Evolutionary conservation across 2,329 filamentous ascomycete genomes (phyloP).

Genomic region (Colletotrichum lentis): DNA sequence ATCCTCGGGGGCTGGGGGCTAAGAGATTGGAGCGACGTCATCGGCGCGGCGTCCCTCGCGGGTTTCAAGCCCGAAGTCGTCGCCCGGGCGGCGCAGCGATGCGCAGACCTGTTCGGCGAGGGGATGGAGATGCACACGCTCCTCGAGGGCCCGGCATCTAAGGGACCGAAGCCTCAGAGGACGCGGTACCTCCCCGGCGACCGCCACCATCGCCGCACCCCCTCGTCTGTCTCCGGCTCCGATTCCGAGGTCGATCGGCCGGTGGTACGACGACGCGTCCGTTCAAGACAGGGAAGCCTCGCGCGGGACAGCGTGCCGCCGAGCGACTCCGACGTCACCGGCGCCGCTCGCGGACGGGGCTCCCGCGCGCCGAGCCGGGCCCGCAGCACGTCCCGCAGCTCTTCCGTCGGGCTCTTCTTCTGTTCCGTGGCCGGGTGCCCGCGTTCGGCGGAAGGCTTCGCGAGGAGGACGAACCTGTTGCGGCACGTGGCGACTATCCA

Average conservation of each 20-base stretch:
- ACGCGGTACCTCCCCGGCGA: conserved; percentile 13
- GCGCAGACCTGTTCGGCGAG: conserved; percentile 77
- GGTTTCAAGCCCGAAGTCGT: conserved; percentile 74
- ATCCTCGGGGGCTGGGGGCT: conserved; percentile 52
- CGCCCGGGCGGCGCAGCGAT: conserved; percentile 75
- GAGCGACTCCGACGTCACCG: conserved; percentile 32
- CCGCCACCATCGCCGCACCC: neutral
- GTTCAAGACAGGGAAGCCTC: conserved; percentile 46
- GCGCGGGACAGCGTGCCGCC: conserved; percentile 41
- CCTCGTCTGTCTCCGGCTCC: conserved; percentile 4
- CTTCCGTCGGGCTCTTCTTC: conserved; percentile 47
- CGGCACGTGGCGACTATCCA: conserved; percentile 53
- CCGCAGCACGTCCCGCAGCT: conserved; percentile 45
- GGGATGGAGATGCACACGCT: conserved; percentile 71
- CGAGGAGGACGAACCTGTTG: conserved; percentile 48
- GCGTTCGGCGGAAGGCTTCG: conserved; percentile 50
- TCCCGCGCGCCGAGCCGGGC: conserved; percentile 30
- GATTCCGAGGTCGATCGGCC: conserved; percentile 10
- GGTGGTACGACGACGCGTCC: conserved; percentile 43
- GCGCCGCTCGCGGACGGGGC: conserved; percentile 6
- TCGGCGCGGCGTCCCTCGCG: conserved; percentile 78
- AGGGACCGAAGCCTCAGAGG: conserved; percentile 25
- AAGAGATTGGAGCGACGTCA: conserved; percentile 85
- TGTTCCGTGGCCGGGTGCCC: conserved; percentile 51
- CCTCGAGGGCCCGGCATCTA: conserved; percentile 44